These are phyloP conservation scores for Annulohypoxylon nitens DNA, from an alignment of 495 filamentous ascomycete species.

Conservation along the genomic window DNA sequence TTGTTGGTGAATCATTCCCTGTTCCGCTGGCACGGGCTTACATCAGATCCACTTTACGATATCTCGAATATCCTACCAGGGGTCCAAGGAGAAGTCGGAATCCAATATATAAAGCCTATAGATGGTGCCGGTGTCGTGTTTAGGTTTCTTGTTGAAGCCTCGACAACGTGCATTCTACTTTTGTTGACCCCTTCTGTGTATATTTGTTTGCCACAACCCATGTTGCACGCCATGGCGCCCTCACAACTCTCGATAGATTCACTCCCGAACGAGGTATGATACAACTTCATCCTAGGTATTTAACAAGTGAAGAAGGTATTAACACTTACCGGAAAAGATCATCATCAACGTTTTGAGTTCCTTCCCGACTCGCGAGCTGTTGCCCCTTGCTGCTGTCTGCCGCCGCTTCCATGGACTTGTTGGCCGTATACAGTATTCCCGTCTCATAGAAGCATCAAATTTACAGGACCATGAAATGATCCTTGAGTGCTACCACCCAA, in stretches of 20 bases:
- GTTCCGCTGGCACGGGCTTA: slow-evolving; percentile 6
- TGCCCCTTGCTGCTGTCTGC: slow-evolving; percentile 71
- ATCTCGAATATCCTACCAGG: slow-evolving; percentile 17
- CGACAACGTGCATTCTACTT: slow-evolving; percentile 48
- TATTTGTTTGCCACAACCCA: slow-evolving; percentile 52
- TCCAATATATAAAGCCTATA: slow-evolving; percentile 37
- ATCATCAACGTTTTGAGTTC: slow-evolving; percentile 72
- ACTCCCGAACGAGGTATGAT: slow-evolving; percentile 61
- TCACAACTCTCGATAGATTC: slow-evolving; percentile 51
- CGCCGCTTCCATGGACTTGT: slow-evolving; percentile 76
- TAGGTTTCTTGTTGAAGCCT: slow-evolving; percentile 20
- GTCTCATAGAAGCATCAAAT: slow-evolving; percentile 69
- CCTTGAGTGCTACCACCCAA: slow-evolving; percentile 83
- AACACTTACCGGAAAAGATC: slow-evolving; percentile 63
- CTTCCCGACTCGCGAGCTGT: slow-evolving; percentile 71
- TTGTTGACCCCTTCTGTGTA: slow-evolving; percentile 44
- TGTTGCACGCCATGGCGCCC: slow-evolving; percentile 50
- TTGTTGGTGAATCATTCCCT: not conserved
- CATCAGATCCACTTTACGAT: slow-evolving; percentile 30
- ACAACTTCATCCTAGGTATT: not conserved
- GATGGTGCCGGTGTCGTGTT: slow-evolving; percentile 2
- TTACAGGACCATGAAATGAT: slow-evolving; percentile 73
- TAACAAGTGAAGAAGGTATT: slow-evolving; percentile 25
- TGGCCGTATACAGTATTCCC: slow-evolving; percentile 74
- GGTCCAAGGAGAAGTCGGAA: slow-evolving; percentile 20